phyloP scores from a whole-genome alignment of 495 filamentous ascomycete species.

The Aspergillus cristatus region DNA sequence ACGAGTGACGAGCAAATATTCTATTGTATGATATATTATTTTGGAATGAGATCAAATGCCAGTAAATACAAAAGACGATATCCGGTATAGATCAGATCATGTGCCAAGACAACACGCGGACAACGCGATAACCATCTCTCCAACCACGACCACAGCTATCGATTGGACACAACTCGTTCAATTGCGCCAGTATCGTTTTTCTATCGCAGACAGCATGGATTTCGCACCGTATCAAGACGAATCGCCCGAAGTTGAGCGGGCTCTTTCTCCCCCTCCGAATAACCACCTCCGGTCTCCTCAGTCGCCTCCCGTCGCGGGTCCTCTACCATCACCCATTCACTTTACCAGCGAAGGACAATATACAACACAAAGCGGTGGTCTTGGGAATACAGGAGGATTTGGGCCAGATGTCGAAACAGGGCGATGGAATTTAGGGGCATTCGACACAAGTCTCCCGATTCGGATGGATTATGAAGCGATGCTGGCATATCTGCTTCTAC shows the following conservation, averaged over 20 bases:
- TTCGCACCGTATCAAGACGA: slow-evolving; percentile 94
- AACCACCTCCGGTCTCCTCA: slow-evolving; percentile 36
- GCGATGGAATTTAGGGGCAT: slow-evolving; percentile 64
- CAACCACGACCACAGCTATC: neutral
- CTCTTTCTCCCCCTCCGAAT: slow-evolving; percentile 54
- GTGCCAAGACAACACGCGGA: neutral
- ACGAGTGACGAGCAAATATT: neutral
- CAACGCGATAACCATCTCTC: neutral
- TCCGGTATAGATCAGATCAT: no score
- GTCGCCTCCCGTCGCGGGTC: slow-evolving; percentile 18
- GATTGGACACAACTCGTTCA: neutral
- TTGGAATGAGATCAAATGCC: neutral
- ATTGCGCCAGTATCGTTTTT: neutral
- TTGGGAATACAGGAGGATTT: slow-evolving; percentile 26
- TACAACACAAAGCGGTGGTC: slow-evolving; percentile 10
- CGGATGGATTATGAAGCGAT: slow-evolving; percentile 82
- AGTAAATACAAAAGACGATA: slow-evolving; percentile 24
- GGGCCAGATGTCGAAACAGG: slow-evolving; percentile 33
- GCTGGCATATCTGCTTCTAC: slow-evolving; percentile 78
- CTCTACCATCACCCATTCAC: slow-evolving; percentile 34
- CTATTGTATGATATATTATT: neutral
- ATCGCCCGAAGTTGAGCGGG: slow-evolving; percentile 65
- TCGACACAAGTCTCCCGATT: slow-evolving; percentile 72
- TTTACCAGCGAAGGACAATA: slow-evolving; percentile 17
- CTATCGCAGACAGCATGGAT: slow-evolving; percentile 51